These are phyloP conservation scores for Inonotus hispidus DNA, from an alignment of 1,284 basidiomycete genomes.

Conservation along the genomic window DNA sequence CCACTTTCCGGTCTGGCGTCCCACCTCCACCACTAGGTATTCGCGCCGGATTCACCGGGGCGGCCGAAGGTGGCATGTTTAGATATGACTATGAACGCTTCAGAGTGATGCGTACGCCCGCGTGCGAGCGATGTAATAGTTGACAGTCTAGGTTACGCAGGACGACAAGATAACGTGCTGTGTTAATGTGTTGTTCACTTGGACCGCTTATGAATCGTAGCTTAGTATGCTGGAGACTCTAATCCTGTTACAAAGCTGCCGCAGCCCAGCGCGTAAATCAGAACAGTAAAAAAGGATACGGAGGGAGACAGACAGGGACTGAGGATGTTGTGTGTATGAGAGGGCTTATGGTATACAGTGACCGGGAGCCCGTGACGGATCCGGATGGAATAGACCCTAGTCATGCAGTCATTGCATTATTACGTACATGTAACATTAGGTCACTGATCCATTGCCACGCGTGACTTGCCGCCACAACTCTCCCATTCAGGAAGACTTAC, in stretches of 20 bases:
- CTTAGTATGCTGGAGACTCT: not conserved
- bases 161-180: not conserved
- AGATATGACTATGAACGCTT: not conserved
- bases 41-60: not conserved
- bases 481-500: not conserved
- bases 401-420: not conserved
- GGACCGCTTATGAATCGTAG: not conserved
- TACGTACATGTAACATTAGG: not conserved
- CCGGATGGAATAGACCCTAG: not conserved
- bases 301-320: not conserved
- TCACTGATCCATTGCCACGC: not conserved
- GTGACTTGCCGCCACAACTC: conserved; percentile 1
- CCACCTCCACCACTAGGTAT: not conserved
- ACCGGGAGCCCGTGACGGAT: not conserved
- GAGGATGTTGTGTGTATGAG: not conserved
- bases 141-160: not conserved
- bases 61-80: conserved; percentile 5
- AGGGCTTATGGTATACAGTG: not conserved
- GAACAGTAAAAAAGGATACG: not conserved
- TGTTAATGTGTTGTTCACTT: not conserved
- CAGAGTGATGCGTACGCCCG: not conserved
- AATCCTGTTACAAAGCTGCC: not conserved
- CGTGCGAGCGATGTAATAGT: not conserved
- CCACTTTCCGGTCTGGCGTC: conserved; percentile 1
- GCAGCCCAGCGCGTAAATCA: not conserved